Base-by-base conservation (phyloP, 805 yeast species). In the Starmera dryadoides region DNA sequence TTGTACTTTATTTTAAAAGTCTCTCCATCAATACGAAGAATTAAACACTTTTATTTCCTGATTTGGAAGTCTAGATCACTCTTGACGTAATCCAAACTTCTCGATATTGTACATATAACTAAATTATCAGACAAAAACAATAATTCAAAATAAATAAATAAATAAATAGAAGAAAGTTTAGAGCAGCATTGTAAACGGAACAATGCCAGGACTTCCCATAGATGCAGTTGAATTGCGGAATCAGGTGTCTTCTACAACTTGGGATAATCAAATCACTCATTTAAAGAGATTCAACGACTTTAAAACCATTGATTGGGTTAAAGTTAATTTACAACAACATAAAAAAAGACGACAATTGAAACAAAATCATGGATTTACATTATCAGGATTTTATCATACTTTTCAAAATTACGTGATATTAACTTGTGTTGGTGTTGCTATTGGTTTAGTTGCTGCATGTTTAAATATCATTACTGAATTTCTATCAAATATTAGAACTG, bases 401-500 rank as follows among this genome's bases (percentile, higher is more conserved):
- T 39, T 54, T n/a, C 51, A 57, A 31, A 56, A 61, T 1, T 87
- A 97, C 84, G 52, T 87, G 1, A 81, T 84, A 0, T 63, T 93
- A 28, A 81, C 89, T 0, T 48, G 71, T 2, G 85, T 87, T 42
- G 99, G 98, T 0, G 55, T 81, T 1, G 45, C 71, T 3, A 82
- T 89, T 39, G 99, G 99, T 4, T 51, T 75, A 2, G 80, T 87
- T 30, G 98, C 98, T 0, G 95, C 87, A 0, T 68, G 74, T 15
- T 63, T 93, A 38, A 88, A 86, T 51, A 75, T 91, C 15, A 70
- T 87, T 15, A 87, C 98, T 0, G 91, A 86, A 37, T 87, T 89
- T 75, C 62, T 93, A n/a, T 82, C 87, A 3, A 81, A 81, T 51
- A 59, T 88, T 44, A 77, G 87, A 44, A 63, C 75, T 2, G 98